A percentile compares a stretch with the other conserved stretches of the same genome.
Evolutionary conservation across 176 grass and related monocot species (phyloP).

Genomic region (Themeda triandra): DNA sequence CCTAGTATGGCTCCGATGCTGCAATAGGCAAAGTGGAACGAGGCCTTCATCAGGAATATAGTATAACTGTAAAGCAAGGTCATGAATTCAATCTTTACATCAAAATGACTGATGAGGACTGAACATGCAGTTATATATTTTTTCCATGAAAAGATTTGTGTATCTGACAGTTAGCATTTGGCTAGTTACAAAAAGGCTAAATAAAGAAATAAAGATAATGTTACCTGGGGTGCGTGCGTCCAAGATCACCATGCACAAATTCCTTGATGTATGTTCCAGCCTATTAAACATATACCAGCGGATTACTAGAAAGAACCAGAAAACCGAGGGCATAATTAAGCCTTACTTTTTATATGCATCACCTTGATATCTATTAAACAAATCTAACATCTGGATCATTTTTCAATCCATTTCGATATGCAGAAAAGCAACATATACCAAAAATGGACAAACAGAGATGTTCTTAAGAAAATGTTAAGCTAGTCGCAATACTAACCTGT

Average conservation of each 20-base stretch:
- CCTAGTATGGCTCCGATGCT: slow-evolving; percentile 71
- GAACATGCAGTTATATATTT: background rate
- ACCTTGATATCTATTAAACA: background rate
- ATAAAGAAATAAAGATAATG: background rate
- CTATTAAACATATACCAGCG: slow-evolving; percentile 33
- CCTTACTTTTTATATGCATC: background rate
- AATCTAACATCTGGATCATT: background rate
- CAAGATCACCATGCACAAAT: slow-evolving; percentile 95
- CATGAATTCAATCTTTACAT: background rate
- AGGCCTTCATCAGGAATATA: slow-evolving; percentile 14
- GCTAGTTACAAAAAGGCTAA: background rate
- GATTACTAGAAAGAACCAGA: background rate
- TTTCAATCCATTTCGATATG: background rate
- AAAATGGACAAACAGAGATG: background rate
- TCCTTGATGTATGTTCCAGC: slow-evolving; percentile 98
- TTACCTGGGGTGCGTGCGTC: slow-evolving; percentile 89
- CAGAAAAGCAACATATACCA: background rate
- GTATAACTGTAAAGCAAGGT: background rate
- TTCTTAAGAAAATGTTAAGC: background rate
- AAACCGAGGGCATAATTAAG: background rate
- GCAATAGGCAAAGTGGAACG: slow-evolving; percentile 25
- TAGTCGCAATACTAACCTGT: slow-evolving; percentile 44
- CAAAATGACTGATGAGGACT: background rate
- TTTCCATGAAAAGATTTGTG: background rate
- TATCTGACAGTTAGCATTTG: background rate